Evolutionary conservation across 2,329 filamentous ascomycete species (phyloP).

Genomic region (Phaeosphaeria sp.): DNA sequence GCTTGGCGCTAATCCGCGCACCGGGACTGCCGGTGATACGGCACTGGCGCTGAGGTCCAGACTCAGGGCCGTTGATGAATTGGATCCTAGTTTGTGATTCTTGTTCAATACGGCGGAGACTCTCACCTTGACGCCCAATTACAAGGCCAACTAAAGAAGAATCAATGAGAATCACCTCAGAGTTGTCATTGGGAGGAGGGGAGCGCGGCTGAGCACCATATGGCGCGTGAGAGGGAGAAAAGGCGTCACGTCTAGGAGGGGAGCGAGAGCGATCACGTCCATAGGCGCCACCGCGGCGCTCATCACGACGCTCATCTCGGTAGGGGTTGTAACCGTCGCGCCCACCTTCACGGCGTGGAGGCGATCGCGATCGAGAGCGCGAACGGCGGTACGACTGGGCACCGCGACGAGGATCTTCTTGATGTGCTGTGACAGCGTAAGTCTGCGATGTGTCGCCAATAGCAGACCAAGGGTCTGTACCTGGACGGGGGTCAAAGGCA

Average conservation of each 20-base stretch:
- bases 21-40: slow-evolving; percentile 79
- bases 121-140: slow-evolving; percentile 90
- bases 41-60: slow-evolving; percentile 79
- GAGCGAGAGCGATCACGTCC: slow-evolving; percentile 78
- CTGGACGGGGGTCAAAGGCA: slow-evolving; percentile 54
- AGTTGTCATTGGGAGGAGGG: slow-evolving; percentile 71
- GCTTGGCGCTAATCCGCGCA: slow-evolving; percentile 78
- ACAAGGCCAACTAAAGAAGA: slow-evolving; percentile 87
- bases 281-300: slow-evolving; percentile 64
- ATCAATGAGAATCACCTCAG: slow-evolving; percentile 85
- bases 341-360: slow-evolving; percentile 70
- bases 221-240: slow-evolving; percentile 64
- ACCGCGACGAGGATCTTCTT: slow-evolving; percentile 57
- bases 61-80: slow-evolving; percentile 80
- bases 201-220: slow-evolving; percentile 62
- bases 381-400: slow-evolving; percentile 69
- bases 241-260: slow-evolving; percentile 64
- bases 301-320: slow-evolving; percentile 81
- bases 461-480: slow-evolving; percentile 54
- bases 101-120: slow-evolving; percentile 81
- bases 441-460: slow-evolving; percentile 35
- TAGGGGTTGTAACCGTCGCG: slow-evolving; percentile 83
- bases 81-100: slow-evolving; percentile 86
- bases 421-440: slow-evolving; percentile 47
- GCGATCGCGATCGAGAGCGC: slow-evolving; percentile 69